Base-by-base conservation (phyloP, 805 yeast genomes). In the Soucietia sequanensis region DNA sequence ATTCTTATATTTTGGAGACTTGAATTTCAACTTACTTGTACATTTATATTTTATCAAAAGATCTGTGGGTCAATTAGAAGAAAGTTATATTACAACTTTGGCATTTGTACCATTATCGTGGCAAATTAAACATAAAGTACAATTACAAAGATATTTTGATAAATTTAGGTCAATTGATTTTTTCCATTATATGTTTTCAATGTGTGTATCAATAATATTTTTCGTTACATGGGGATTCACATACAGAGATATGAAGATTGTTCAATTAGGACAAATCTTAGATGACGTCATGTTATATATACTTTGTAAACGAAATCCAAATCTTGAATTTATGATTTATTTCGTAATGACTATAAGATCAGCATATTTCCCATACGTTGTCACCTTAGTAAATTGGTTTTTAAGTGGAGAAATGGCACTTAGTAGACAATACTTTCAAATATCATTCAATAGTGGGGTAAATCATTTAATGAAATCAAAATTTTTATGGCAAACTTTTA, bases 1-100 rank as follows among this genome's bases (percentile, higher is more conserved):
- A 11, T 66, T 65, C 43, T 56, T 57, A 40, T 57, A 48, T 29
- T 54, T 59, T 33, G 67, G 59, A 4, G 55, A 50, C 22, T 42
- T 60, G 13, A 46, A 49, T 27, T 15, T 57, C 26, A 38, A 44
- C 12, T 41, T 57, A 27, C n/a, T 58, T 11, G 43, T 58, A 15
- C 34, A 36, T 13, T 20, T 58, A 9, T 44, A 41, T 37, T 42
- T 52, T 20, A 37, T 54, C 3, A 40, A 50, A 20, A 38, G 44
- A 24, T 48, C 56, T 9, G 42, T 50, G 17, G 38, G 54, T 10
- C 15, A 39, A 7, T 30, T 64, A n/a, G 70, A 65, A 40, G 48
- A 47, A 10, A 30, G 36, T 6, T 65, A 41, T 31, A 16, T 23
- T 2, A 38, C 55, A 10, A 39, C 39, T 16, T 23, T 33, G 17